Conservation (phyloP, 164 flowering plant genomes). For the Vitis rupestris region DNA sequence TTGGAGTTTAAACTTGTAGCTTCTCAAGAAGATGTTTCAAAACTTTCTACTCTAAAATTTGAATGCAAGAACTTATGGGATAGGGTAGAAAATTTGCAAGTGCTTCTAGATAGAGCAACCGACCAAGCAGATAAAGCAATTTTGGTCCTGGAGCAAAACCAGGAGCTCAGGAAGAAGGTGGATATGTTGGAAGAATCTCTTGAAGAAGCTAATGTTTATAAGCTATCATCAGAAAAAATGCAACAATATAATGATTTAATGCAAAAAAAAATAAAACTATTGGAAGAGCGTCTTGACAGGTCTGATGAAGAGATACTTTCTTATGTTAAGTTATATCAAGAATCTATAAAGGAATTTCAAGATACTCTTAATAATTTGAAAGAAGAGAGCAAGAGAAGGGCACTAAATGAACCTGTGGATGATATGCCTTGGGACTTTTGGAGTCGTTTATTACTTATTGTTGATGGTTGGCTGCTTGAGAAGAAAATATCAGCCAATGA, state of each 20-base stretch:
- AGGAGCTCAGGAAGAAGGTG: conserved; percentile 79
- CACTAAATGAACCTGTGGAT: conserved; percentile 54
- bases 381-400: conserved; percentile 68
- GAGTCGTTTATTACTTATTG: conserved; percentile 73
- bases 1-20: conserved; percentile 56
- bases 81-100: conserved; percentile 72
- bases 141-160: conserved; percentile 67
- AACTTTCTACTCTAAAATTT: conserved; percentile 52
- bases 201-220: conserved; percentile 59
- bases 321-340: conserved; percentile 75
- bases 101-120: conserved; percentile 68
- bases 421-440: conserved; percentile 94
- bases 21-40: conserved; percentile 71
- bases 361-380: conserved; percentile 62
- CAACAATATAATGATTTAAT: conserved; percentile 64
- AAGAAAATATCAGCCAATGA: conserved; percentile 67
- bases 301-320: conserved; percentile 84
- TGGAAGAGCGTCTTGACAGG: conserved; percentile 80
- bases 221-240: conserved; percentile 60
- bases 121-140: conserved; percentile 86
- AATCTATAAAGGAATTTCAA: conserved; percentile 83
- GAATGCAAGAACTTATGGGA: conserved; percentile 65
- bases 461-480: conserved; percentile 93
- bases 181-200: conserved; percentile 78
- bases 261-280: conserved; percentile 71